Conservation (phyloP, 805 yeast species). For the Priceomyces melissophilus region DNA sequence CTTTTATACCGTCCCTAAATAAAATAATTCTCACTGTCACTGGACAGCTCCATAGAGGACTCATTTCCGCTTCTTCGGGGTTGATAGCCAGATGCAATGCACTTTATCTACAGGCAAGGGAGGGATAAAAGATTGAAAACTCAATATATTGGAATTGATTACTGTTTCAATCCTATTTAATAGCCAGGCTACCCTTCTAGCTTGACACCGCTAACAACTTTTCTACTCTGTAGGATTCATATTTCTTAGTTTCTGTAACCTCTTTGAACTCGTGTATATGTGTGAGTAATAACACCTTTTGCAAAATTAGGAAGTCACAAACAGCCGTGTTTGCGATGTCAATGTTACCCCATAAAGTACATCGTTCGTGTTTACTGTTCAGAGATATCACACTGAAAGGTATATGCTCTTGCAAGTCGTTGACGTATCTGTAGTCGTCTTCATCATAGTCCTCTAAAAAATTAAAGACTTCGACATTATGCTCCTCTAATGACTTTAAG, state of each 20-base stretch:
- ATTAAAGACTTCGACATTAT: slow-evolving; percentile 45
- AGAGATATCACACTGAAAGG: slow-evolving; percentile 19
- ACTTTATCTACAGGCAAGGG: no score
- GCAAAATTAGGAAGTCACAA: slow-evolving; percentile 18
- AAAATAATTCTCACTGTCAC: no score
- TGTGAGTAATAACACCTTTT: slow-evolving; percentile 18
- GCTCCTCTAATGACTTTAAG: slow-evolving; percentile 46
- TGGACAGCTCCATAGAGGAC: no score
- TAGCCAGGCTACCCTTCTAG: no score
- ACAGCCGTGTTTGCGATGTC: slow-evolving; percentile 13
- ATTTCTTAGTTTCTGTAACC: slow-evolving; percentile 14
- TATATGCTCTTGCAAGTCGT: slow-evolving; percentile 12
- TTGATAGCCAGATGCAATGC: no score
- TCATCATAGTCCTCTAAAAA: slow-evolving; percentile 16
- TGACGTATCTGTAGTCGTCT: slow-evolving; percentile 11
- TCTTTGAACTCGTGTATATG: slow-evolving; percentile 28
- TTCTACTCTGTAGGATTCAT: slow-evolving; percentile 17
- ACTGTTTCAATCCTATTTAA: no score
- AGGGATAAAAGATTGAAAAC: no score
- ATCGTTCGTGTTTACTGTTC: slow-evolving; percentile 7
- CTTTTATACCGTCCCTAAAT: no score
- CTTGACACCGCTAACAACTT: slow-evolving; percentile 4
- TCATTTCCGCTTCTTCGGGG: no score
- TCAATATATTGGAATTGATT: no score
- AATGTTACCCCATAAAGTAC: slow-evolving; percentile 17